Base-by-base conservation (phyloP, 805 yeast genomes). In the Clavispora phyllophila region DNA sequence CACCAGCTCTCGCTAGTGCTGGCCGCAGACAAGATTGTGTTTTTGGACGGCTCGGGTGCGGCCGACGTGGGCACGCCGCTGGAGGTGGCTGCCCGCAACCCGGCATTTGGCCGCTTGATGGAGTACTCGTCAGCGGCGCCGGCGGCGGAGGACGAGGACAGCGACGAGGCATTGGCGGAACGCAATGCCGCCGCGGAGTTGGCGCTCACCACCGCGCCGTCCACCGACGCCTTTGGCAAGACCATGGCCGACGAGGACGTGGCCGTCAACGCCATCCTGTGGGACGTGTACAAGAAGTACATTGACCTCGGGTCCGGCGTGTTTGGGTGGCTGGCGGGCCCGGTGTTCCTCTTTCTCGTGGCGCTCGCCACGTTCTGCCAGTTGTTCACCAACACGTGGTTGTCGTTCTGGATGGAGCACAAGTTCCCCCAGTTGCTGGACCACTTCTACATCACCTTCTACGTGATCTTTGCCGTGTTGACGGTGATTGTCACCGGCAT, bases 101-200 rank as follows among this genome's bases (percentile, higher is more conserved):
- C 53, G 3, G 72, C 68, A 8, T 82, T 86, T 54, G 63, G 62
- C 17, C 68, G 72, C 12, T 66, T 83, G 51, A 69, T 82, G 65
- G 72, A 75, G 34, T 78, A 63, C 51, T 64, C 72, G 44, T 44
- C 51, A 26, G 63, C 58, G 12, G 40, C 43, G 14, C 44, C 44
- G 13, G 45, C 60, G 60, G 40, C 38, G 14, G 49, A 69, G 42
- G 61, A 66, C 15, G 58, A 57, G 18, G 58, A 15, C 50, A 56
- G 38, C 70, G 63, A 43, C 55, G 73, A 52, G 17, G 17, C 15
- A 20, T 3, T 9, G 13, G 37, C 32, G 14, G 41, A n/a, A n/a
- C n/a, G n/a, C n/a, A n/a, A n/a, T n/a, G 36, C 14, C 9, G 32
- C 15, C 37, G 19, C 31, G 4, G 23, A 12, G 32, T 13, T 18